phyloP scores from a whole-genome alignment of 2,329 filamentous ascomycete species.

The Thelonectria rubi region DNA sequence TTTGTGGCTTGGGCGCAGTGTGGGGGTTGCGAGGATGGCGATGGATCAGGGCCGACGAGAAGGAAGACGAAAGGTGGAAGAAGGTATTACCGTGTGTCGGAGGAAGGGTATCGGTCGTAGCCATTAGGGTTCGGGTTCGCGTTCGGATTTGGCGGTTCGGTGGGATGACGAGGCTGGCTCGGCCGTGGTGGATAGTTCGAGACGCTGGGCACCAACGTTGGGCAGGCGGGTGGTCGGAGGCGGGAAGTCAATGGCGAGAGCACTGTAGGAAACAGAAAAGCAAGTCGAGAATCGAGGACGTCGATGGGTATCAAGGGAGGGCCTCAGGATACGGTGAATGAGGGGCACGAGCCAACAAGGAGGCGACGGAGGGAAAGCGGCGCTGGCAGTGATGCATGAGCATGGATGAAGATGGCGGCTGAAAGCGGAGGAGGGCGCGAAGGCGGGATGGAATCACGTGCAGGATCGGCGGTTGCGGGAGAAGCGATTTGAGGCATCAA shows the following conservation, averaged over 20 bases:
- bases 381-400: slow-evolving; percentile 24
- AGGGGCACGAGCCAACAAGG: slow-evolving; percentile 30
- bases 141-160: slow-evolving; percentile 20
- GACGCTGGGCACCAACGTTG: slow-evolving; percentile 33
- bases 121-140: slow-evolving; percentile 29
- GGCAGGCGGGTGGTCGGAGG: slow-evolving; percentile 27
- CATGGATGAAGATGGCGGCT: slow-evolving; percentile 26
- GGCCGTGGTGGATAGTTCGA: background rate
- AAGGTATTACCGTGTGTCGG: slow-evolving; percentile 39
- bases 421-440: slow-evolving; percentile 14
- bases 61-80: background rate
- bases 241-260: slow-evolving; percentile 31
- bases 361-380: slow-evolving; percentile 18
- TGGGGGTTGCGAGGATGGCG: slow-evolving; percentile 21
- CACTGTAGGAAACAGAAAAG: slow-evolving; percentile 18
- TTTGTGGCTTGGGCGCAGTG: slow-evolving; percentile 4
- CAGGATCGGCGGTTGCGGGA: slow-evolving; percentile 1
- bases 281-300: slow-evolving; percentile 13
- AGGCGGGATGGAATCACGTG: slow-evolving; percentile 20
- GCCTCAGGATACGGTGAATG: slow-evolving; percentile 13
- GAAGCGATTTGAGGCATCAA: slow-evolving; percentile 6
- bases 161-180: slow-evolving; percentile 15
- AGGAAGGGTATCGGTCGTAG: slow-evolving; percentile 41
- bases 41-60: slow-evolving; percentile 2
- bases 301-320: slow-evolving; percentile 24